Base-by-base conservation (phyloP, 2,329 filamentous ascomycete species). In the Ophiognomonia clavigignenti-juglandacearum region DNA sequence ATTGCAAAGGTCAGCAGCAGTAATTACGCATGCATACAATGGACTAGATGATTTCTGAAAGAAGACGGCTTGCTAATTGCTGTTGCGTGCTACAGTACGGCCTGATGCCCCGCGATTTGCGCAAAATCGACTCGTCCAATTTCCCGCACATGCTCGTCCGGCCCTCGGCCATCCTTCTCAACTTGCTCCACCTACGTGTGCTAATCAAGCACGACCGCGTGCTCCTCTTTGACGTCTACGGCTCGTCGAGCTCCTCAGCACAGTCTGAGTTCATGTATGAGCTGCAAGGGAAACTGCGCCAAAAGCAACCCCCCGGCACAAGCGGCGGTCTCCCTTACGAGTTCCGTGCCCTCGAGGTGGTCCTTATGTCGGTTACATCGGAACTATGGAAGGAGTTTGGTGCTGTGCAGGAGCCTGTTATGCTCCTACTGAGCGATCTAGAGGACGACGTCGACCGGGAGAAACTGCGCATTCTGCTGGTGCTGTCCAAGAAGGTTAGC, bases 201-300 rank as follows among this genome's bases (percentile, higher is more conserved):
- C 77, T 98, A 20, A 96, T 98, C 64, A 96, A 96, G 70, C 82
- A 91, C 54, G 88, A 98, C 61, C 86, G 91, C 20, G 68, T 98
- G 6, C 80, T 98, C 20, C 84, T 98, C 5, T 97, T 98, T 63
- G 93, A 97, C 60, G 88, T 93, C 13, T 97, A 96, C 66, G 93
- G 93, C 24, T 93, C 89, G 34, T 91, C 89, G 50, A 89, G 95
- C 57, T 95, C 90, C 0, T 96, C 96, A 60, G 90, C 92, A 26
- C 93, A 97, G 64, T 96, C 90, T 4, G 82, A 93, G 13, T 98
- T 98, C 70, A 95, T 98, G 82, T 96, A 97, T 67, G 93, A 97
- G 61, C 72, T 98, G 18, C 90, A 97, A 64, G 88, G 88, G 11
- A 96, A 95, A 63, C 73, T 98, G 37, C 85, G 88, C 53, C 89